phyloP scores from a whole-genome alignment of 2,329 filamentous ascomycete species.

The Diaporthe longicolla region DNA sequence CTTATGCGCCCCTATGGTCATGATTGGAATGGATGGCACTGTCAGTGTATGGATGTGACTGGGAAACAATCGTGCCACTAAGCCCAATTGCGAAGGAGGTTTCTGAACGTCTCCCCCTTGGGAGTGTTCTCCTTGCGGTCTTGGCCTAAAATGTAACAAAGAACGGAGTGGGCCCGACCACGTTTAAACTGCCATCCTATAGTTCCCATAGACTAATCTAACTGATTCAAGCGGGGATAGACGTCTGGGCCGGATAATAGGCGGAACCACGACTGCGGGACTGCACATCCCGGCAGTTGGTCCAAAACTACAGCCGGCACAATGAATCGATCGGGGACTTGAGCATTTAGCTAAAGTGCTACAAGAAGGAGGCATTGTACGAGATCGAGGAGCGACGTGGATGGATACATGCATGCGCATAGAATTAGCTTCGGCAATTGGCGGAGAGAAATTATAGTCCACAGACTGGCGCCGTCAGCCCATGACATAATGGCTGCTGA shows the following conservation, averaged over 20 bases:
- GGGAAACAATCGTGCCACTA: not conserved
- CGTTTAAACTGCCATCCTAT: not conserved
- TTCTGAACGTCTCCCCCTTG: not conserved
- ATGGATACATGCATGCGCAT: not conserved
- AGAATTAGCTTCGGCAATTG: not conserved
- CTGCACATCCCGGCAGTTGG: constrained; percentile 20
- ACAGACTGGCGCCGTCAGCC: not conserved
- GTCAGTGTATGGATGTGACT: constrained; percentile 18
- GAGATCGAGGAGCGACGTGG: not conserved
- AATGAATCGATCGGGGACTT: not conserved
- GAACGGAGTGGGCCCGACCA: constrained; percentile 14
- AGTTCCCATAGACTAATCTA: not conserved
- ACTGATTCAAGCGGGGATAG: constrained; percentile 6
- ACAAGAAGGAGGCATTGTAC: too few relatives aligned
- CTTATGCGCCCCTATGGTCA: not conserved
- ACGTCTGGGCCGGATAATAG: constrained; percentile 9
- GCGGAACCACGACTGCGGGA: constrained; percentile 2
- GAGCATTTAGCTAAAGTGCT: not conserved
- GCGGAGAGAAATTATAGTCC: not conserved
- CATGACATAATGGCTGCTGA: not conserved
- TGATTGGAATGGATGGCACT: constrained; percentile 16
- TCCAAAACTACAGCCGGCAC: not conserved
- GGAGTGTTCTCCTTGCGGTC: not conserved
- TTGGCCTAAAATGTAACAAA: constrained; percentile 22
- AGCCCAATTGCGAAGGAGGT: constrained; percentile 13